Evolutionary conservation across 1,284 basidiomycete species (phyloP).

Genomic region (Tetrapyrgos nigripes): DNA sequence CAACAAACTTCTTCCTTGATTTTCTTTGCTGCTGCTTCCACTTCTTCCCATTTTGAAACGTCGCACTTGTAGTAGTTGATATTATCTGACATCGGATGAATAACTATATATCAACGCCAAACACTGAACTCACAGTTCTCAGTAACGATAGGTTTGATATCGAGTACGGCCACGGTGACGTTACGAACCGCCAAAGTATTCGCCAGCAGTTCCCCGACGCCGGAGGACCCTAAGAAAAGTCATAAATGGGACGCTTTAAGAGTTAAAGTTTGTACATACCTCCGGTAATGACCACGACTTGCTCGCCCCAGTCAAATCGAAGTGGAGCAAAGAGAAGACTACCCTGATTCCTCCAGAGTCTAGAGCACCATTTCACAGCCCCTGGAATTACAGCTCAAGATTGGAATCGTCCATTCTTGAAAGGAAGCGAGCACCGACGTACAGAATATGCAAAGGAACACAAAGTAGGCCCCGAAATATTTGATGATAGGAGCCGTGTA

Average conservation of each 20-base stretch:
- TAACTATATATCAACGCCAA: conserved; percentile 8
- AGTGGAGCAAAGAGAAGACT: conserved; percentile 64
- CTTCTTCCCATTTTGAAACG: conserved; percentile 86
- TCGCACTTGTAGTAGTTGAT: conserved; percentile 88
- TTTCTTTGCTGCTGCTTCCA: conserved; percentile 71
- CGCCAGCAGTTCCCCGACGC: conserved; percentile 87
- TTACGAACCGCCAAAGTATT: conserved; percentile 83
- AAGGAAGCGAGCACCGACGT: conserved; percentile 46
- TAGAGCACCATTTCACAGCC: conserved; percentile 72
- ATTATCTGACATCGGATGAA: conserved; percentile 56
- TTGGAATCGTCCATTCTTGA: background rate
- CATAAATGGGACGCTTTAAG: background rate
- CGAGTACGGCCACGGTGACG: conserved; percentile 86
- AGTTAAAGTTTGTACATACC: conserved; percentile 52
- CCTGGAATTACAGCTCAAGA: conserved; percentile 47
- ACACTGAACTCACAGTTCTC: conserved; percentile 66
- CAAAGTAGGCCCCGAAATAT: conserved; percentile 58
- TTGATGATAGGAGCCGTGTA: conserved; percentile 58
- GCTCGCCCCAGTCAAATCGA: conserved; percentile 80
- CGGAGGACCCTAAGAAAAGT: conserved; percentile 74
- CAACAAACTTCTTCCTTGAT: conserved; percentile 75
- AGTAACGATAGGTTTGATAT: conserved; percentile 76
- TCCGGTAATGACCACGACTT: conserved; percentile 90
- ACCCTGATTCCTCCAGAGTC: conserved; percentile 75
- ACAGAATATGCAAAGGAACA: conserved; percentile 69